Evolutionary conservation across 169 alveolate species (phyloP).

Genomic region (Eimeria zaria): DNA sequence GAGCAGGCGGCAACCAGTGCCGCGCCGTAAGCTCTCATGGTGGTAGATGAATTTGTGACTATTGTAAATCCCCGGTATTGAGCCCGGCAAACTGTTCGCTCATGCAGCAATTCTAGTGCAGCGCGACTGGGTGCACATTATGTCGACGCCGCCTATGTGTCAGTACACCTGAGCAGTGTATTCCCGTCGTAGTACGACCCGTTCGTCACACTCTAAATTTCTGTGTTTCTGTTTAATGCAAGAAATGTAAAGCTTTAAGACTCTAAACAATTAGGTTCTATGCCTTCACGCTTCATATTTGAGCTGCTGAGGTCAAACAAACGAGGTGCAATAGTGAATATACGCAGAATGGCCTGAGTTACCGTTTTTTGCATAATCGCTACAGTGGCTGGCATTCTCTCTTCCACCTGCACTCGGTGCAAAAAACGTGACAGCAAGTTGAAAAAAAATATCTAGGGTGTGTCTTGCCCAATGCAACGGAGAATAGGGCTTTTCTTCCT

Average conservation of each 20-base stretch:
- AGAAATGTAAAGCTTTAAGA: background rate
- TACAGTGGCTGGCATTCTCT: background rate
- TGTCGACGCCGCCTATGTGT: background rate
- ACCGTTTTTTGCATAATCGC: background rate
- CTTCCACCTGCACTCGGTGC: background rate
- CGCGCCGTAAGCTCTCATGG: slow-evolving; percentile 74
- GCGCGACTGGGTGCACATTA: slow-evolving; percentile 25
- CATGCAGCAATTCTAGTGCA: slow-evolving; percentile 72
- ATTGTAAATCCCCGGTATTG: slow-evolving; percentile 10
- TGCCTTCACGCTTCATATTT: background rate
- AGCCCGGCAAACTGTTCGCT: slow-evolving; percentile 71
- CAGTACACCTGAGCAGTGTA: slow-evolving; percentile 62
- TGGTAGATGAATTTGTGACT: slow-evolving; percentile 18
- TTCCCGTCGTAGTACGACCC: background rate
- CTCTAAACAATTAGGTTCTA: background rate
- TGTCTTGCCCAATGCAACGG: background rate
- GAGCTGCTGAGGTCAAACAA: background rate
- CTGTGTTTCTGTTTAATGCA: no score
- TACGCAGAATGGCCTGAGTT: background rate
- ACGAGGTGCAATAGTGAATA: background rate
- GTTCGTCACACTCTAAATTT: slow-evolving; percentile 6
- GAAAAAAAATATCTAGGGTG: background rate
- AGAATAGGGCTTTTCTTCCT: background rate
- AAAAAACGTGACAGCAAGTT: background rate
- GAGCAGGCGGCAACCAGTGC: slow-evolving; percentile 70